Percentiles rank a stretch among this genome's conserved stretches.
phyloP scores from a whole-genome alignment of 2,329 filamentous ascomycete genomes.

The Phaeosphaeriaceae sp. region DNA sequence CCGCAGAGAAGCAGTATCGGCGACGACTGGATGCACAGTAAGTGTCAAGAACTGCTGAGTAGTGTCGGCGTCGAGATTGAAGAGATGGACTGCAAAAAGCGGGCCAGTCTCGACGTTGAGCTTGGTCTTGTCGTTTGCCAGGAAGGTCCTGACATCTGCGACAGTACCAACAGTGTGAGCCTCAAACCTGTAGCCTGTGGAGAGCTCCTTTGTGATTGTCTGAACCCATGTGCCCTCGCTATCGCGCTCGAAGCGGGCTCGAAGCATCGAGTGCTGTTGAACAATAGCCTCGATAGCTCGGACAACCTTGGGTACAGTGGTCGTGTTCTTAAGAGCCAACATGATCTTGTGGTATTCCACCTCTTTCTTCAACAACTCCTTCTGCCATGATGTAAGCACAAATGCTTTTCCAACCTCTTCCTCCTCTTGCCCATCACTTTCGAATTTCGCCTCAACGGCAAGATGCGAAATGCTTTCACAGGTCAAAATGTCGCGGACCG shows the following conservation, averaged over 20 bases:
- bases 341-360: slow-evolving; percentile 39
- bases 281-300: slow-evolving; percentile 10
- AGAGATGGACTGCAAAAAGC: slow-evolving; percentile 19
- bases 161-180: slow-evolving; percentile 6
- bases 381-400: slow-evolving; percentile 50
- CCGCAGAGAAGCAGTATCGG: slow-evolving; percentile 15
- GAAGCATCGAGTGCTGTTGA: slow-evolving; percentile 25
- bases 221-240: slow-evolving; percentile 11
- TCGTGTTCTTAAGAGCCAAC: slow-evolving; percentile 33
- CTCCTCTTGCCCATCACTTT: slow-evolving; percentile 8
- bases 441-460: slow-evolving; percentile 11
- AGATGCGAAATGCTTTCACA: slow-evolving; percentile 20
- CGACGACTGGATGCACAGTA: slow-evolving; percentile 15
- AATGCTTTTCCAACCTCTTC: slow-evolving; percentile 32
- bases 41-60: slow-evolving; percentile 13
- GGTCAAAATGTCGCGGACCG: slow-evolving; percentile 20
- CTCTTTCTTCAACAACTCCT: slow-evolving; percentile 40
- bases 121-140: not conserved
- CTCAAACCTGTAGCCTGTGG: slow-evolving; percentile 15
- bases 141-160: slow-evolving; percentile 8
- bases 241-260: slow-evolving; percentile 17
- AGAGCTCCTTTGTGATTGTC: slow-evolving; percentile 16
- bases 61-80: slow-evolving; percentile 5
- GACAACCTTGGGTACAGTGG: slow-evolving; percentile 32
- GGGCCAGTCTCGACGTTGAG: slow-evolving; percentile 22